Evolutionary conservation across 208 protist genomes (phyloP).

Genomic region (Spironucleus salmonicida): DNA sequence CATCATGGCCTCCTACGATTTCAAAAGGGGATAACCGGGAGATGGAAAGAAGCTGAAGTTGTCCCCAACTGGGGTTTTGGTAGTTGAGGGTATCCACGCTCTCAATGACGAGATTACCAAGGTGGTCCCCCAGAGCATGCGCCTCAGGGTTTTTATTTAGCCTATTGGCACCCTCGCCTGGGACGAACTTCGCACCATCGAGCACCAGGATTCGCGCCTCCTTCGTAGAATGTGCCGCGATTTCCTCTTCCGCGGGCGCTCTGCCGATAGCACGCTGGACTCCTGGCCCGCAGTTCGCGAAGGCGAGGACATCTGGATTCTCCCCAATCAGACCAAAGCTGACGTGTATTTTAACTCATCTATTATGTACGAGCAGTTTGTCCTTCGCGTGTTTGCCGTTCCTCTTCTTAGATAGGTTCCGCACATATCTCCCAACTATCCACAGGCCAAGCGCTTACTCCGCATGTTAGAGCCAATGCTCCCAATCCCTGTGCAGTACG

Average conservation of each 20-base stretch:
- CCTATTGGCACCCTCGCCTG: slow-evolving; percentile 30
- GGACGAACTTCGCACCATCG: slow-evolving; percentile 41
- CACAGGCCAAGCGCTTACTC: not conserved
- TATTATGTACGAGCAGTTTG: slow-evolving; percentile 40
- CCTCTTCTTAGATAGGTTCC: slow-evolving; percentile 29
- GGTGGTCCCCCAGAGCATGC: slow-evolving; percentile 32
- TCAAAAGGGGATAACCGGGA: slow-evolving; percentile 29
- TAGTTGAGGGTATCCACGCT: slow-evolving; percentile 46
- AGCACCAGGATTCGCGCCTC: slow-evolving; percentile 31
- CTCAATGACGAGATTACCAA: slow-evolving; percentile 43
- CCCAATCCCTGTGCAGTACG: slow-evolving; percentile 2
- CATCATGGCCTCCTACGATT: slow-evolving; percentile 36
- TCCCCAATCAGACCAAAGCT: slow-evolving; percentile 35
- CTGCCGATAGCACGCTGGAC: slow-evolving; percentile 34
- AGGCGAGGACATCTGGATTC: slow-evolving; percentile 43
- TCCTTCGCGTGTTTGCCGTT: slow-evolving; percentile 35
- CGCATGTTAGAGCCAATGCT: slow-evolving; percentile 6
- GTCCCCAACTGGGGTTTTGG: slow-evolving; percentile 33
- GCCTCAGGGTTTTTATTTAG: slow-evolving; percentile 44
- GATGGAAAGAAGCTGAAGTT: slow-evolving; percentile 30
- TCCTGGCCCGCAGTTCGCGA: slow-evolving; percentile 33
- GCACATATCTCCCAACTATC: not conserved
- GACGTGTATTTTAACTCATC: slow-evolving; percentile 44
- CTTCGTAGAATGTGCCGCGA: slow-evolving; percentile 42
- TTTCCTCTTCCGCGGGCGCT: slow-evolving; percentile 39